A percentile compares a stretch with the other conserved stretches of the same genome.
phyloP scores from a whole-genome alignment of 2,329 filamentous ascomycete species.

The Periconia macrospinosa region DNA sequence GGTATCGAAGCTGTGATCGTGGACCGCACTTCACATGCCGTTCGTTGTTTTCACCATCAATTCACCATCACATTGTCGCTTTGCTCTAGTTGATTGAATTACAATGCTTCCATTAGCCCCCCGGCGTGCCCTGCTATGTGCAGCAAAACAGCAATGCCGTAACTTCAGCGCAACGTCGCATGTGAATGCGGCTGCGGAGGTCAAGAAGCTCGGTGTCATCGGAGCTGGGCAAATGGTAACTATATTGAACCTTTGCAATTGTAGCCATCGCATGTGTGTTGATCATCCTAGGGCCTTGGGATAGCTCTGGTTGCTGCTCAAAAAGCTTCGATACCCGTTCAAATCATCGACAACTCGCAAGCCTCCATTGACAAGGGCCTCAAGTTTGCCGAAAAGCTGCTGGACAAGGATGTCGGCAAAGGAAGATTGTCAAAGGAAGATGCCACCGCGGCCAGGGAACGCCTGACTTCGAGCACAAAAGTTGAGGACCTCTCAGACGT shows the following conservation, averaged over 20 bases:
- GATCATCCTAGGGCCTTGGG: conserved; percentile 72
- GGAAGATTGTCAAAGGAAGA: conserved; percentile 80
- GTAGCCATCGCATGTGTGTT: conserved; percentile 8
- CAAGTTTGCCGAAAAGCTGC: conserved; percentile 89
- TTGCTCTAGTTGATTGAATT: neutral
- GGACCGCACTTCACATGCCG: neutral
- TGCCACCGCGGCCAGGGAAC: conserved; percentile 71
- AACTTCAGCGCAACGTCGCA: conserved; percentile 70
- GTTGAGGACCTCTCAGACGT: conserved; percentile 78
- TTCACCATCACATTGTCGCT: conserved; percentile 16
- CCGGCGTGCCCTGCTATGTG: conserved; percentile 26
- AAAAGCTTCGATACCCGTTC: conserved; percentile 81
- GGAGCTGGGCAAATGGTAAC: conserved; percentile 95
- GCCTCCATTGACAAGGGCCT: conserved; percentile 85
- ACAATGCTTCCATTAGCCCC: conserved; percentile 39
- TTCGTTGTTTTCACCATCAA: neutral
- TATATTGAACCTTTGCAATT: conserved; percentile 6
- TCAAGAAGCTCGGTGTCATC: conserved; percentile 87
- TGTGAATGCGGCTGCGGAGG: conserved; percentile 64
- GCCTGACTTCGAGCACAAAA: conserved; percentile 69
- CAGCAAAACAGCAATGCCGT: conserved; percentile 40
- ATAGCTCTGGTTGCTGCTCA: conserved; percentile 93
- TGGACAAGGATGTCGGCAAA: conserved; percentile 91
- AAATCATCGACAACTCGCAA: conserved; percentile 80
- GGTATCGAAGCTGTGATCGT: neutral